phyloP scores from a whole-genome alignment of 768 basidiomycete species.

The Paxillus rubicundulus region DNA sequence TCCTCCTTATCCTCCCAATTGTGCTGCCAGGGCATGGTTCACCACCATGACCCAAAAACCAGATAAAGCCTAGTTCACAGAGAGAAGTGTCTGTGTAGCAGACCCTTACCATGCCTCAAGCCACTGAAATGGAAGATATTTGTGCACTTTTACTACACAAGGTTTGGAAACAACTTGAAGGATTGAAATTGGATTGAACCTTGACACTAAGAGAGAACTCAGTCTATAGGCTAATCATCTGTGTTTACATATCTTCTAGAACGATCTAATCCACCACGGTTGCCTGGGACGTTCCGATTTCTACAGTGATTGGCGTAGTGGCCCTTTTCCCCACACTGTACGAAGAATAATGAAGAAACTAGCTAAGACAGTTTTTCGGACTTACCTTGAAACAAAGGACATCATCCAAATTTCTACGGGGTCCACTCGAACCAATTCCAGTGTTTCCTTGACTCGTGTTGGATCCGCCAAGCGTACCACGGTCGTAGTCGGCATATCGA shows the following conservation, averaged over 20 bases:
- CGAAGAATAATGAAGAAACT: slow-evolving; percentile 10
- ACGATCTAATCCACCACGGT: slow-evolving; percentile 78
- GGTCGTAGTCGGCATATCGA: slow-evolving; percentile 75
- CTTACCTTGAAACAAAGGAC: slow-evolving; percentile 85
- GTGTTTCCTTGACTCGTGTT: slow-evolving; percentile 24
- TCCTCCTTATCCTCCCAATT: too few relatives aligned
- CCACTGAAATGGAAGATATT: too few relatives aligned
- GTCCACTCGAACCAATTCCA: slow-evolving; percentile 33
- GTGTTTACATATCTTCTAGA: slow-evolving; percentile 30
- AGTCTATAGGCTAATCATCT: slow-evolving; percentile 20
- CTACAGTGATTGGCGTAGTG: slow-evolving; percentile 95
- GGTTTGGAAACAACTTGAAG: too few relatives aligned
- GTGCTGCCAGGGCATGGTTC: too few relatives aligned
- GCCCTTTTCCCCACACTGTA: slow-evolving; percentile 84
- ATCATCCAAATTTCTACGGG: slow-evolving; percentile 75
- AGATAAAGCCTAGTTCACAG: too few relatives aligned
- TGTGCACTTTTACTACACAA: too few relatives aligned
- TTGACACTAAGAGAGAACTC: not conserved
- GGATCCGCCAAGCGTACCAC: slow-evolving; percentile 39
- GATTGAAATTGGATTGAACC: too few relatives aligned
- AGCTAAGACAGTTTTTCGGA: slow-evolving; percentile 1
- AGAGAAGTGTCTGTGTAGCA: too few relatives aligned
- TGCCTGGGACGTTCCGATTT: slow-evolving; percentile 88
- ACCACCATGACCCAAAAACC: too few relatives aligned
- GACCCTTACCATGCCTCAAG: too few relatives aligned